These are phyloP conservation scores for Citrus mangshanensis DNA, from an alignment of 345 rosid genomes.

Conservation along the genomic window DNA sequence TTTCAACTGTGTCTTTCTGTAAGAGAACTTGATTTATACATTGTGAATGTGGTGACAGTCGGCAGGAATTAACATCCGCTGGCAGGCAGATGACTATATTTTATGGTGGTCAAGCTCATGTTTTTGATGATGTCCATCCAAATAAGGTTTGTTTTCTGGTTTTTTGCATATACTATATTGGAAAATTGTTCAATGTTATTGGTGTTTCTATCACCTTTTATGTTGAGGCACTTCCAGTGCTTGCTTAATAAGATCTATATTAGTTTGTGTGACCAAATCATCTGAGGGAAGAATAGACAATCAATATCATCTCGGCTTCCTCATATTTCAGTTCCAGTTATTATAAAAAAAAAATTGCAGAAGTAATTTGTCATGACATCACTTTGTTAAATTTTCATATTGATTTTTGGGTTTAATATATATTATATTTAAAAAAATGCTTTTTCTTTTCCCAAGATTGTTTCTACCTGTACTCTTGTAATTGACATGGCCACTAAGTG, in stretches of 20 bases:
- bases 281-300: not conserved
- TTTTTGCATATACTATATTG: not conserved
- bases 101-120: slow-evolving; percentile 98
- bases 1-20: not conserved
- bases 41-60: slow-evolving; percentile 35
- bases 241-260: not conserved
- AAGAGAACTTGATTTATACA: not conserved
- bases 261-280: not conserved
- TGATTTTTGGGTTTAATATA: not conserved
- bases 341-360: not conserved
- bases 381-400: not conserved
- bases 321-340: not conserved
- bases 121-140: slow-evolving; percentile 95
- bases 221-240: not conserved
- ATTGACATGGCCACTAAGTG: not conserved
- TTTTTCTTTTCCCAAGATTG: not conserved
- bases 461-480: not conserved
- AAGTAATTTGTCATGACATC: not conserved
- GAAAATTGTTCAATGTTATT: not conserved
- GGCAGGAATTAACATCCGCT: slow-evolving; percentile 47
- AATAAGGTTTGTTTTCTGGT: slow-evolving; percentile 61
- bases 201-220: not conserved
- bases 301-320: not conserved
- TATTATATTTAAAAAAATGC: not conserved
- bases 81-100: slow-evolving; percentile 94